Evolutionary conservation across 2,329 filamentous ascomycete species (phyloP), one percentile per base, ranked within the genome.

Genomic region (Teratosphaeria viscida): DNA sequence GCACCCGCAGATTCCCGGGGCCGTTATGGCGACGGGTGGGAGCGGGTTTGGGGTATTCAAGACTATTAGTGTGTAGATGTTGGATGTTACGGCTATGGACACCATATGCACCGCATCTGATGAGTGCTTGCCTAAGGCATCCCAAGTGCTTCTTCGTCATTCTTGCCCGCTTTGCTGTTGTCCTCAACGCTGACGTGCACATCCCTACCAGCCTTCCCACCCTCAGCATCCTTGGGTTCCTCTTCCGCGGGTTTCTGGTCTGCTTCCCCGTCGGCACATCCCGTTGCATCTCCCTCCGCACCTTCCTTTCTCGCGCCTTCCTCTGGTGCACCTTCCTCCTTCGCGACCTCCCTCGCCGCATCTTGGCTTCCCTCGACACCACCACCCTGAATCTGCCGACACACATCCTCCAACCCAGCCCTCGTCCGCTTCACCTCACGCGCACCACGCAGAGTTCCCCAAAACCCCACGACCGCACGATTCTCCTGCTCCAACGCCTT

Each of bases 1-100:
- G 92, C 92, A 97, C 77, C 89, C 88, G 37, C 94, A 99, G 78
- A 96, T 97, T 72, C 89, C 90, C 0, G 94, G 94, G 34, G 86
- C 85, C 37, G 77, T 97, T 62, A 86, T 97, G 76, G 91, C 90
- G 1, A 99, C 94, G 0, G 94, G 94, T 10, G 88, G 91, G 70
- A 86, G 86, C 75, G 85, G 85, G 57, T 96, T 99, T 75, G 82
- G 82, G 29, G 71, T 74, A 16, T 74, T 75, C 62, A 75, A 73
- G 67, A 75, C 73, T 10, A 75, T 75, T 59, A 75, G 55, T 47
- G 34, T 56, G 23, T 56, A 49, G 16, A 49, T 10, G 43, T n/a
- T 49, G 16, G 16, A 23, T 49, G 2, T 23, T 4, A 11, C 23
- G 8, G n/a, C 43, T 49, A 26, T 23, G n/a, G 26, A 49, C 43